Evolutionary conservation across 345 rosid genomes (phyloP).

Genomic region (Passiflora organensis): DNA sequence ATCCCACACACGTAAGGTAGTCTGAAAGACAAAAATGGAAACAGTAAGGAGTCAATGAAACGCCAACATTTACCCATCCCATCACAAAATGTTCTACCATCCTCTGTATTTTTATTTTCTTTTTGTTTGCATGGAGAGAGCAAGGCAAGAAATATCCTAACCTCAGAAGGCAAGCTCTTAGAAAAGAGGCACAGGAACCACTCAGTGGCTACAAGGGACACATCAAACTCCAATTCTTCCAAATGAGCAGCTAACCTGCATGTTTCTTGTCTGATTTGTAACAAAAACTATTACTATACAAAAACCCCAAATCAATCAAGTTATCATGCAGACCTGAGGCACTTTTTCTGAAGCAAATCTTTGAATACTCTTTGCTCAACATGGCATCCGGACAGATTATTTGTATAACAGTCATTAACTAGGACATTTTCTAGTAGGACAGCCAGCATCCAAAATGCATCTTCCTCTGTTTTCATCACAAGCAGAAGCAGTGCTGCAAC

Average conservation of each 20-base stretch:
- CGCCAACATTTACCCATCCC: neutral
- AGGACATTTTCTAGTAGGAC: slow-evolving; percentile 91
- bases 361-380: slow-evolving; percentile 97
- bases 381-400: slow-evolving; percentile 92
- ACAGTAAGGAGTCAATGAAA: neutral
- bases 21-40: slow-evolving; percentile 40
- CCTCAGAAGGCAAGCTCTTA: slow-evolving; percentile 99
- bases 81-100: neutral
- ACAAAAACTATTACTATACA: slow-evolving; percentile 2
- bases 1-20: slow-evolving; percentile 97
- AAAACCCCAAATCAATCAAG: neutral
- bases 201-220: slow-evolving; percentile 96
- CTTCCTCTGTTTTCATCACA: slow-evolving; percentile 99
- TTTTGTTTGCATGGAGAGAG: too few species aligned
- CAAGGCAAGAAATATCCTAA: slow-evolving; percentile 15
- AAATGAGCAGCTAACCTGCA: slow-evolving; percentile 86
- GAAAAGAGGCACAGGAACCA: slow-evolving; percentile 99
- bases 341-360: slow-evolving; percentile 78
- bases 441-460: slow-evolving; percentile 98
- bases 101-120: too few species aligned
- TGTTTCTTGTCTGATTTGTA: slow-evolving; percentile 11
- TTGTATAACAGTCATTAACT: slow-evolving; percentile 93
- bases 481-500: slow-evolving; percentile 91
- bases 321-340: slow-evolving; percentile 58
- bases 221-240: slow-evolving; percentile 89